phyloP scores from a whole-genome alignment of 2,329 filamentous ascomycete species.

The Botrytis cinerea region DNA sequence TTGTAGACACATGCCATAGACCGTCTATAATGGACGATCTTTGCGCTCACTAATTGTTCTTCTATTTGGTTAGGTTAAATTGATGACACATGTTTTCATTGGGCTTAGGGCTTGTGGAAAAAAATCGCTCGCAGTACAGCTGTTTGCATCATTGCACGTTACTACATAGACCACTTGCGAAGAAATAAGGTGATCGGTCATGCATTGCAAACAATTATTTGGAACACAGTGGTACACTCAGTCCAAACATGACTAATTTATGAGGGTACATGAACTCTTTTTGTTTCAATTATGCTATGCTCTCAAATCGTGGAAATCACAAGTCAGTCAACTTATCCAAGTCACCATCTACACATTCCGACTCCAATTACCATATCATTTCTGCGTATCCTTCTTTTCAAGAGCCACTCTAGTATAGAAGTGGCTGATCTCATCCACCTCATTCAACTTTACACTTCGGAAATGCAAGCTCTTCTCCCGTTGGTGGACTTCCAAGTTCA shows the following conservation, averaged over 20 bases:
- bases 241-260: fast-evolving
- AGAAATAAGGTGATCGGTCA: too few relatives aligned
- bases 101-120: not conserved
- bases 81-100: not conserved
- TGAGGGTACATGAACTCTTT: not conserved
- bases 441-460: not conserved
- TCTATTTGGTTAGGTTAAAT: too few relatives aligned
- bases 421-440: not conserved
- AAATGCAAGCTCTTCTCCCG: not conserved
- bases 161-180: not conserved
- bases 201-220: not conserved
- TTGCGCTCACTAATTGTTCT: too few relatives aligned
- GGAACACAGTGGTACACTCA: too few relatives aligned
- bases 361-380: too few relatives aligned
- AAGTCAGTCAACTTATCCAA: too few relatives aligned
- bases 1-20: too few relatives aligned
- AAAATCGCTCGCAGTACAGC: not conserved
- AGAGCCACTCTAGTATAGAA: not conserved
- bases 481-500: not conserved
- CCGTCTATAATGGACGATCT: too few relatives aligned
- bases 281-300: not conserved
- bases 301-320: not conserved
- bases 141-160: too few relatives aligned
- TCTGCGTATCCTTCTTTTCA: too few relatives aligned
- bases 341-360: too few relatives aligned